Base-by-base conservation (phyloP, 2,329 filamentous ascomycete species). In the Botryotinia narcissicola region DNA sequence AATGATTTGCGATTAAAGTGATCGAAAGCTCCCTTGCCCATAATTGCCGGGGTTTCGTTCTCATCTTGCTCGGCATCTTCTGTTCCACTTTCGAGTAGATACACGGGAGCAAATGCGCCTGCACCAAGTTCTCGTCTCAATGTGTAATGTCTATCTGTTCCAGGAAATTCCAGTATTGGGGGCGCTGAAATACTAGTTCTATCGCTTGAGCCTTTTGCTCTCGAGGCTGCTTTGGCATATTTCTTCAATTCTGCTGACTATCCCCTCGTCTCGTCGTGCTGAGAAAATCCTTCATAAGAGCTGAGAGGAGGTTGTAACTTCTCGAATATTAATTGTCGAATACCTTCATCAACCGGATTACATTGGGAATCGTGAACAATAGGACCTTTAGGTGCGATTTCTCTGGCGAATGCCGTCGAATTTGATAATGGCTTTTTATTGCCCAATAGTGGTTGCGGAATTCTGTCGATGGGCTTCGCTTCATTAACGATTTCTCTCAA, bases 21-120 rank as follows among this genome's bases (percentile, higher is more conserved):
- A n/a, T 88, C 85, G 79, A 91, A 89, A 20, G 86, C 83, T 44
- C 90, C 87, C 78, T 89, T 90, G 73, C 90, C 89, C 87, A 92
- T 89, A 73, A 85, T 84, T 6, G 83, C 84, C 54, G 79, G 81
- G 71, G 78, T 81, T 70, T 80, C 81, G 62, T 84, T 83, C 46
- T 87, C 85, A 25, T 87, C 84, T 29, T 84, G 82, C 20, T 84
- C 82, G 0, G 84, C 83, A 46, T 85, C 85, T 5, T 87, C 85
- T n/a, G 89, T 87, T 69, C 10, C n/a, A 78, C 91, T 92, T 80
- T 97, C 93, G 12, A 95, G 91, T 0, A 99, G 88, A 81, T 98
- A 99, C 4, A 99, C 96, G 0, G 96, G 95, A 0, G 95, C 96
- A 82, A 97, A 99, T 0, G 96, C 96, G 14, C 96, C 96, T 42